These are phyloP conservation scores for Chlorella sp. DNA, from an alignment of 139 green algal species.

Conservation along the genomic window DNA sequence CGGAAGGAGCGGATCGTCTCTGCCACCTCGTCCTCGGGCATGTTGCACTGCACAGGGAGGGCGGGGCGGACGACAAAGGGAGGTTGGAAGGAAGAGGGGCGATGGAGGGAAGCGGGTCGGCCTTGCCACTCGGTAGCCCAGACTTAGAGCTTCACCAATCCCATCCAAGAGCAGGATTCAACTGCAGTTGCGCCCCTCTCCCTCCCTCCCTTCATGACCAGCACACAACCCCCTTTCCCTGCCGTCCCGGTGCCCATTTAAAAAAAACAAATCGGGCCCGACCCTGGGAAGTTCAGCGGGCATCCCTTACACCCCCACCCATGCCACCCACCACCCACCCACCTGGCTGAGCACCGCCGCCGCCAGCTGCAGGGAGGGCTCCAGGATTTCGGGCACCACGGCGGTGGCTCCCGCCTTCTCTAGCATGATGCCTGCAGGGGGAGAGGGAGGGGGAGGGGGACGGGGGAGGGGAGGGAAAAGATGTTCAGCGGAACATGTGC, in stretches of 20 bases:
- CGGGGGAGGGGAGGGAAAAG: neutral
- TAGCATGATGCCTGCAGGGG: conserved; percentile 79
- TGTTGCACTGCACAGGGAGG: conserved; percentile 35
- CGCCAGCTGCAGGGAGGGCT: conserved; percentile 96
- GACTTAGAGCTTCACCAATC: too few species aligned
- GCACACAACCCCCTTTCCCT: too few species aligned
- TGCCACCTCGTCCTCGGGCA: conserved; percentile 82
- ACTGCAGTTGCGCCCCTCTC: too few species aligned
- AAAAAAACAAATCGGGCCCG: too few species aligned
- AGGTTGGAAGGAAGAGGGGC: too few species aligned
- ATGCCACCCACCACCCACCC: neutral
- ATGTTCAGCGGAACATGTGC: neutral
- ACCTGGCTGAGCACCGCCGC: conserved; percentile 90
- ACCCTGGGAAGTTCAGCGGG: too few species aligned
- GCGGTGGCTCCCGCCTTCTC: conserved; percentile 95
- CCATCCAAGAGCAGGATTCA: too few species aligned
- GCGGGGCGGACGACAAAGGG: too few species aligned
- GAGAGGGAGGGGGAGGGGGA: neutral
- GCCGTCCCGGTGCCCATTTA: too few species aligned
- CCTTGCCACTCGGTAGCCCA: too few species aligned
- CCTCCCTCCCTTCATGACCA: too few species aligned
- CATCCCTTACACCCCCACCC: too few species aligned
- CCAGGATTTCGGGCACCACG: conserved; percentile 97
- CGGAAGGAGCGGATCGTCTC: conserved; percentile 77
- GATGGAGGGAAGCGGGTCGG: neutral